Conservation (phyloP, 805 yeast genomes). For the Vanderwaltozyma yarrowii region DNA sequence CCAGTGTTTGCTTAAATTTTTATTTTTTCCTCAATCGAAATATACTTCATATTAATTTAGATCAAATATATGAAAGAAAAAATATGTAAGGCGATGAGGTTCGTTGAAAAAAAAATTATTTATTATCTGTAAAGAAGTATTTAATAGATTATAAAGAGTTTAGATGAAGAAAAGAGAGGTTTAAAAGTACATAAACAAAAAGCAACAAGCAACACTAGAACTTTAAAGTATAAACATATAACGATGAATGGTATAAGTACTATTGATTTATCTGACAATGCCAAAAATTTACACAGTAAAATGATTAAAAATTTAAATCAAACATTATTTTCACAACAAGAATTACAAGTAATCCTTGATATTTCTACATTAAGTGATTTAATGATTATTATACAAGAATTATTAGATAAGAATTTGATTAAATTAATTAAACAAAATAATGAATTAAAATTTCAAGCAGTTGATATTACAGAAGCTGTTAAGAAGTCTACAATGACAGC, state of each 20-base stretch:
- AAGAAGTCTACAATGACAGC: slow-evolving; percentile 67
- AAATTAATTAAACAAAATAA: slow-evolving; percentile 61
- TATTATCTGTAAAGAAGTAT: no score
- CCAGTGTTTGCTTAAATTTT: no score
- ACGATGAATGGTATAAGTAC: not conserved
- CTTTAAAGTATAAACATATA: not conserved
- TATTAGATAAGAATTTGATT: slow-evolving; percentile 48
- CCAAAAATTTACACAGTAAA: slow-evolving; percentile 47
- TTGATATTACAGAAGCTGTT: slow-evolving; percentile 60
- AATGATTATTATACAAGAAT: slow-evolving; percentile 40
- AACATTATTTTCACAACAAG: slow-evolving; percentile 55
- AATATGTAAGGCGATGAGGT: no score
- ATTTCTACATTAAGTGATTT: slow-evolving; percentile 35
- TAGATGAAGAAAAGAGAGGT: no score
- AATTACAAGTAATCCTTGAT: slow-evolving; percentile 44
- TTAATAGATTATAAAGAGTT: no score
- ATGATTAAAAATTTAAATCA: slow-evolving; percentile 45
- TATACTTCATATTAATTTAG: no score
- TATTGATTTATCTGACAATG: slow-evolving; percentile 31
- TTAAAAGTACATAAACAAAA: no score
- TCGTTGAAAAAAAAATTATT: no score
- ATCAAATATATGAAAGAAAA: no score
- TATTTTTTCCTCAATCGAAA: no score
- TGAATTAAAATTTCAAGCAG: slow-evolving; percentile 65
- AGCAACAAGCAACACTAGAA: no score